phyloP scores from a whole-genome alignment of 148 eudicot genomes.

The Hydrangea macrophylla region DNA sequence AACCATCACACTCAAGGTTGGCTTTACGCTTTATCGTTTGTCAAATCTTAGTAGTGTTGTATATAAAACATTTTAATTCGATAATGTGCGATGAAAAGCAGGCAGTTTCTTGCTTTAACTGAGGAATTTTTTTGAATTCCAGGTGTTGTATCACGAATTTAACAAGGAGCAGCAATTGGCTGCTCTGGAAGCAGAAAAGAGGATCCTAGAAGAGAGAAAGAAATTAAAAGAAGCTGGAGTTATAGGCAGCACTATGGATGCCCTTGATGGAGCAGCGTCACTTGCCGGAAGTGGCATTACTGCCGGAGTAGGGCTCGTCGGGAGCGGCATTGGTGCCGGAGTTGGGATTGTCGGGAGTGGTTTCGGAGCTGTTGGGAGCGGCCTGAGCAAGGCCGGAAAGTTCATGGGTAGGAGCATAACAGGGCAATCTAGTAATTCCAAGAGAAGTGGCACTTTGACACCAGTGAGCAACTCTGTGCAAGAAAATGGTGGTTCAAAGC shows the following conservation, averaged over 20 bases:
- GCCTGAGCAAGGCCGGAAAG: slow-evolving; percentile 81
- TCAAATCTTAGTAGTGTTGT: background rate
- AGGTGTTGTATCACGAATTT: slow-evolving; percentile 76
- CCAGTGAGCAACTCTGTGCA: slow-evolving; percentile 45
- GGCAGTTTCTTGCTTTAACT: background rate
- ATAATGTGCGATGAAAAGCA: slow-evolving; percentile 1
- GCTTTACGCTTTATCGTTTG: too few species aligned
- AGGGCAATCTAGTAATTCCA: slow-evolving; percentile 34
- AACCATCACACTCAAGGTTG: slow-evolving; percentile 71
- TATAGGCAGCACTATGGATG: slow-evolving; percentile 92
- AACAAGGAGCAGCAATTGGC: slow-evolving; percentile 79
- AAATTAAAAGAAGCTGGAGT: slow-evolving; percentile 83
- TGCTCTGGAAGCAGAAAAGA: slow-evolving; percentile 81
- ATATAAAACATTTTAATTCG: background rate
- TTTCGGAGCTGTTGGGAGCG: slow-evolving; percentile 73
- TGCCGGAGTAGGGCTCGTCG: slow-evolving; percentile 71
- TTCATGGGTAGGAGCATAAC: slow-evolving; percentile 91
- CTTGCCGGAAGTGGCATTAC: slow-evolving; percentile 66
- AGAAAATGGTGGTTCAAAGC: slow-evolving; percentile 68
- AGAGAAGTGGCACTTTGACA: slow-evolving; percentile 59
- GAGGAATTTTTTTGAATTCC: background rate
- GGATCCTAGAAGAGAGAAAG: slow-evolving; percentile 66
- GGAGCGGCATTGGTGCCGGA: slow-evolving; percentile 59
- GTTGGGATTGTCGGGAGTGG: slow-evolving; percentile 57
- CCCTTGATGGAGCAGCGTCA: slow-evolving; percentile 69